Evolutionary conservation across 306 rosid genomes (phyloP), one percentile per base, ranked within the genome.

Genomic region (Carpinus fangiana): DNA sequence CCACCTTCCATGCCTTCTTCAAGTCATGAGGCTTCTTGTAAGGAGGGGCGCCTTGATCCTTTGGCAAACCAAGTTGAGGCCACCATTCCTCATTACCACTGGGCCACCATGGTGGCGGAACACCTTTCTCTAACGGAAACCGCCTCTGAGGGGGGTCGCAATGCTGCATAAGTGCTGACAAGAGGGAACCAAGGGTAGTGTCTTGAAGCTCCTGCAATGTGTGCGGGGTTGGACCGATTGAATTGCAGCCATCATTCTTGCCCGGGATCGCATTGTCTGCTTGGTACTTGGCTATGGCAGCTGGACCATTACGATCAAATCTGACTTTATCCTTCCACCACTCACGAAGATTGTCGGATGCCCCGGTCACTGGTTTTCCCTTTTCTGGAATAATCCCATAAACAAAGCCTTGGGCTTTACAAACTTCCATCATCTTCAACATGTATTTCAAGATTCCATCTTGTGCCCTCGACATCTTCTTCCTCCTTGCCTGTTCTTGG

Each of bases 241-340:
- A 53, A 52, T 68, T 87, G 78, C 88, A 79, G 8, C 90, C 96
- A n/a, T 90, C 93, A 13, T 75, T 90, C 76, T 68, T 79, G 2
- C 91, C 93, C 0, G 89, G 90, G 26, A 89, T 76, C 0, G 90
- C 84, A 68, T 93, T 82, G 54, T 93, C 97, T 0, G 90, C 91
- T 46, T 84, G 92, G 70, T 93, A 88, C 84, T 90, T 93, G 71
- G 91, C 82, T 65, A 93, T 90, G 55, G 98, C 98, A 54, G 98
- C 97, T 0, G 98, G 98, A 56, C 98, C 98, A 10, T 93, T 93
- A 5, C 97, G 88, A 74, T 90, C 98, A 45, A 93, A 93, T 76
- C 98, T 78, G 12, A 93, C 98, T 76, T 87, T 93, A 36, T 91
- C 98, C 84, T 93, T 93, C 98, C 98, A 93, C 98, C 98, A 93